Conservation (phyloP, 2,329 filamentous ascomycete species). For the Fusarium burgessii region DNA sequence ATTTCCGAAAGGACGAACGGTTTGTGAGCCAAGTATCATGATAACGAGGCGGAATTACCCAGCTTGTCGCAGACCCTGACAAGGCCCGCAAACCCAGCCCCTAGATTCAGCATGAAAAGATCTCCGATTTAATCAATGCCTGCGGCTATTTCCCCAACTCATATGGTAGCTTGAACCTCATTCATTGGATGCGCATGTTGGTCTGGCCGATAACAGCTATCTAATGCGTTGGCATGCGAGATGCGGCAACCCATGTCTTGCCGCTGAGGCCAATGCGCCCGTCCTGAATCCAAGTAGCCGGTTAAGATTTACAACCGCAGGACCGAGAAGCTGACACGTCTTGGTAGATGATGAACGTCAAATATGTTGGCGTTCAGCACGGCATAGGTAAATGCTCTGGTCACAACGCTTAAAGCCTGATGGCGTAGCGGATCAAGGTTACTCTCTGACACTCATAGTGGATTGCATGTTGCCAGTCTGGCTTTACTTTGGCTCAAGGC, state of each 20-base stretch:
- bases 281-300: slow-evolving; percentile 39
- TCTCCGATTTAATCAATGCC: slow-evolving; percentile 19
- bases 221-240: slow-evolving; percentile 31
- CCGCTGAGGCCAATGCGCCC: slow-evolving; percentile 38
- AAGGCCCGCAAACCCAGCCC: slow-evolving; percentile 22
- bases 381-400: neutral
- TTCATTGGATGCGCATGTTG: slow-evolving; percentile 17
- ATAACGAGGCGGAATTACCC: slow-evolving; percentile 18
- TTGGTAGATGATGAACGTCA: neutral
- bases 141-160: slow-evolving; percentile 17
- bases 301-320: slow-evolving; percentile 23
- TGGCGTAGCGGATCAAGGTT: neutral
- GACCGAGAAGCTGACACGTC: slow-evolving; percentile 12
- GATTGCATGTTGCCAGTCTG: slow-evolving; percentile 39
- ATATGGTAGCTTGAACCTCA: slow-evolving; percentile 1
- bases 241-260: slow-evolving; percentile 35
- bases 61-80: slow-evolving; percentile 23
- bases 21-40: neutral
- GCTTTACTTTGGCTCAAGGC: slow-evolving; percentile 15
- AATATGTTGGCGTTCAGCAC: neutral
- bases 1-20: slow-evolving; percentile 19
- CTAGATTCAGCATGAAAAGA: slow-evolving; percentile 26
- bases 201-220: slow-evolving; percentile 19
- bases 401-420: neutral
- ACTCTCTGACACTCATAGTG: slow-evolving; percentile 17